phyloP scores from a whole-genome alignment of 345 rosid genomes.

The Iberis pinnata region DNA sequence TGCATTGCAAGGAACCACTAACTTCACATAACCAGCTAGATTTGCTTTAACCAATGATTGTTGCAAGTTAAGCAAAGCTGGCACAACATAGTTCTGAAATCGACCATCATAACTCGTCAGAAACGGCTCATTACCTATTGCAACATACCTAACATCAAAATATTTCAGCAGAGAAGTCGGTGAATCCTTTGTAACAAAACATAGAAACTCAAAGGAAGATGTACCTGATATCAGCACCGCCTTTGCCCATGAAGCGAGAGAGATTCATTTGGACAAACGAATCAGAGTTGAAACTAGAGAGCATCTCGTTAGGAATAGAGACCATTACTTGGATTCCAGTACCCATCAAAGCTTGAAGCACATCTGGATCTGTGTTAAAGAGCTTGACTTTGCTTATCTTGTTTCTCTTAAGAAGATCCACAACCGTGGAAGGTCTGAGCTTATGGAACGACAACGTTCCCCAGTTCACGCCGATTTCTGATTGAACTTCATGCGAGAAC shows the following conservation, averaged over 20 bases:
- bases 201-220: not conserved
- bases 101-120: conserved; percentile 59
- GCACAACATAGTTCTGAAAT: conserved; percentile 67
- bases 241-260: conserved; percentile 63
- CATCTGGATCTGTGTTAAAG: conserved; percentile 72
- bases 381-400: conserved; percentile 74
- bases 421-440: conserved; percentile 77
- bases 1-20: conserved; percentile 94
- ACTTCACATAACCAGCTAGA: conserved; percentile 74
- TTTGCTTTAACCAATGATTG: conserved; percentile 73
- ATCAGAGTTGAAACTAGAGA: conserved; percentile 55
- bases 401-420: conserved; percentile 80
- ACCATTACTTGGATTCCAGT: conserved; percentile 87
- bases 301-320: conserved; percentile 77
- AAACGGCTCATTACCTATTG: conserved; percentile 95
- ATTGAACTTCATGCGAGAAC: conserved; percentile 27
- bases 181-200: not conserved
- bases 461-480: conserved; percentile 94
- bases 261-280: conserved; percentile 75
- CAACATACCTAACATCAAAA: conserved; percentile 56
- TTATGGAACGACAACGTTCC: conserved; percentile 63
- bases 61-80: conserved; percentile 73
- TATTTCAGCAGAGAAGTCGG: not conserved
- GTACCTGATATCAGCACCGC: conserved; percentile 77
- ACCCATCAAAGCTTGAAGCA: conserved; percentile 51